These are phyloP conservation scores for Sporothrix brunneoviolacea DNA, from an alignment of 2,329 filamentous ascomycete species.

Conservation along the genomic window DNA sequence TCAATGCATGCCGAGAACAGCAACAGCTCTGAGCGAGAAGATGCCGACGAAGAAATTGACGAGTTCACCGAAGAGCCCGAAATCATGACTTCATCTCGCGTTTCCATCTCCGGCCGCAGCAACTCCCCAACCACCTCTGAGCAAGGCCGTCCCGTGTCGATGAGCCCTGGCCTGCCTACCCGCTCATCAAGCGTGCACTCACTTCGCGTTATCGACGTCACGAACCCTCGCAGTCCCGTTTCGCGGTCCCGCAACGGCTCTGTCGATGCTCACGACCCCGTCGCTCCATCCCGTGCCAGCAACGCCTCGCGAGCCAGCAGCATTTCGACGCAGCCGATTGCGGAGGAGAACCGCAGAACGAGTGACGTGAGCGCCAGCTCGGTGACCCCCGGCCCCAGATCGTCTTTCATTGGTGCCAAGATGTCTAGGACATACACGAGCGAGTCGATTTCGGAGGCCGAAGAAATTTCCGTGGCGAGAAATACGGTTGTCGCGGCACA, in stretches of 20 bases:
- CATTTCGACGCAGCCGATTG: constrained; percentile 34
- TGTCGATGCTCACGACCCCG: constrained; percentile 37
- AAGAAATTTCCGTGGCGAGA: constrained; percentile 26
- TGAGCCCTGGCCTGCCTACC: constrained; percentile 32
- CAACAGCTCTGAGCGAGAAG: constrained; percentile 29
- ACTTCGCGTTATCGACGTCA: constrained; percentile 52
- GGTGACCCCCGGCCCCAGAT: background rate
- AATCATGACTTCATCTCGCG: constrained; percentile 49
- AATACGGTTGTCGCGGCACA: background rate
- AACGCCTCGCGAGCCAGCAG: constrained; percentile 36
- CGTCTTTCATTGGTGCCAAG: constrained; percentile 7
- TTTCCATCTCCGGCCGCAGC: constrained; percentile 46
- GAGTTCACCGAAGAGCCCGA: constrained; percentile 52
- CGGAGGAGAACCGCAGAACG: constrained; percentile 31
- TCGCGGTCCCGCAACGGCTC: constrained; percentile 43
- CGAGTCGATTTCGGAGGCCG: constrained; percentile 38
- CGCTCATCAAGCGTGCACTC: constrained; percentile 47
- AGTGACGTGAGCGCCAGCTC: constrained; percentile 16
- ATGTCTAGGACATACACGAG: constrained; percentile 13
- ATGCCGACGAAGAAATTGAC: constrained; percentile 44
- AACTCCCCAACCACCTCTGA: constrained; percentile 45
- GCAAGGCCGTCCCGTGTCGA: constrained; percentile 32
- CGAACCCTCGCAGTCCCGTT: constrained; percentile 44
- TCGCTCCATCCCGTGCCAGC: constrained; percentile 27
- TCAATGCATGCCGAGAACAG: constrained; percentile 4